Evolutionary conservation across 2,329 filamentous ascomycete genomes (phyloP).

Genomic region (Ophiosphaerella narmari): DNA sequence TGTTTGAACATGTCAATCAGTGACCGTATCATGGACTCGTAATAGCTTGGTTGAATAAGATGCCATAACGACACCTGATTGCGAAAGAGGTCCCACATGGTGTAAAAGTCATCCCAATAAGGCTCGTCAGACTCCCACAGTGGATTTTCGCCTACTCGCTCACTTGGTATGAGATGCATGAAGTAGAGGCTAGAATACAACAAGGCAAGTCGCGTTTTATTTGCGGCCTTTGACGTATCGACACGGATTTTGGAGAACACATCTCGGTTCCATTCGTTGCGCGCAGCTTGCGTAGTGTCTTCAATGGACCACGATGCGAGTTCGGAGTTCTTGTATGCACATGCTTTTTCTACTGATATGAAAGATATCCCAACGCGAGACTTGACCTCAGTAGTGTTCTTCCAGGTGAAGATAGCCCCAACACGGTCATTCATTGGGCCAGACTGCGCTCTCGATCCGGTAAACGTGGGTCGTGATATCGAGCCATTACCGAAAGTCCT

Average conservation of each 20-base stretch:
- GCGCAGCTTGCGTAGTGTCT: constrained; percentile 47
- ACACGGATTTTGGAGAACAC: constrained; percentile 63
- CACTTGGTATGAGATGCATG: constrained; percentile 44
- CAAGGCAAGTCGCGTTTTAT: constrained; percentile 38
- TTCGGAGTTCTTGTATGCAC: constrained; percentile 53
- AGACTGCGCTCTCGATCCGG: constrained; percentile 31
- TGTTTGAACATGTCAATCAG: constrained; percentile 66
- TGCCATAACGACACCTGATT: constrained; percentile 53
- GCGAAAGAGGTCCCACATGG: constrained; percentile 74
- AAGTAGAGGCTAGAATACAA: constrained; percentile 44
- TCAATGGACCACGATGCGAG: constrained; percentile 52
- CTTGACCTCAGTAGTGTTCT: constrained; percentile 45
- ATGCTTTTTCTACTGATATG: constrained; percentile 52
- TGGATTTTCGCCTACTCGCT: constrained; percentile 65
- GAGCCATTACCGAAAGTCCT: constrained; percentile 37
- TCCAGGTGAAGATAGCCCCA: constrained; percentile 58
- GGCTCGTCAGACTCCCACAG: constrained; percentile 69
- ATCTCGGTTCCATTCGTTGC: constrained; percentile 53
- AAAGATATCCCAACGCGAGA: constrained; percentile 59
- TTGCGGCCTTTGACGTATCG: constrained; percentile 30
- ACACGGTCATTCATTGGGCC: constrained; percentile 50
- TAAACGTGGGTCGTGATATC: constrained; percentile 35
- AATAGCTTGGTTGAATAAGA: constrained; percentile 68
- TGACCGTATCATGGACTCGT: constrained; percentile 70
- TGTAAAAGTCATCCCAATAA: constrained; percentile 72